Evolutionary conservation across 805 yeast genomes (phyloP).

Genomic region (Saturnispora kantuleensis): DNA sequence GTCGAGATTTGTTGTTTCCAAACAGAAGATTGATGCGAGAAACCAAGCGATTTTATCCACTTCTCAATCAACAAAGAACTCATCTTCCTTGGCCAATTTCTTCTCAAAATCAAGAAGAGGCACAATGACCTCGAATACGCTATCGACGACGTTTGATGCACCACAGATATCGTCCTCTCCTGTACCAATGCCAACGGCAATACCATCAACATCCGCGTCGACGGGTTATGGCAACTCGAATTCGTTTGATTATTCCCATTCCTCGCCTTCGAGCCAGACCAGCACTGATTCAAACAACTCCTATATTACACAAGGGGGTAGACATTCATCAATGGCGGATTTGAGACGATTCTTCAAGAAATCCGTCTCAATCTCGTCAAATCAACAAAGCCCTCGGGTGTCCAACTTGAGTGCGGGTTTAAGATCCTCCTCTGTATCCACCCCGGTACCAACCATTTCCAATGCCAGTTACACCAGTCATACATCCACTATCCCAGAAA

Average conservation of each 20-base stretch:
- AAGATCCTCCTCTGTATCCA: constrained; percentile 18
- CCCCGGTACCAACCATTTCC: constrained; percentile 13
- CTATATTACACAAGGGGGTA: constrained; percentile 29
- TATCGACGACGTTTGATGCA: constrained; percentile 15
- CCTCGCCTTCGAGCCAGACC: constrained; percentile 24
- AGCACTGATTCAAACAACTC: constrained; percentile 19
- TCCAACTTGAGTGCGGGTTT: constrained; percentile 29
- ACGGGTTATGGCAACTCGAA: background rate
- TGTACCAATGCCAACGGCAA: constrained; percentile 9
- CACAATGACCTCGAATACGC: constrained; percentile 14
- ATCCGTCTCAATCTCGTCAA: constrained; percentile 18
- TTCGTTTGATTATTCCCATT: constrained; percentile 13
- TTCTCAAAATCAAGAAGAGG: constrained; percentile 38
- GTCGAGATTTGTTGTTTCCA: constrained; percentile 75
- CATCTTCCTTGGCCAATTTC: constrained; percentile 40
- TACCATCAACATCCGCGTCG: constrained; percentile 2
- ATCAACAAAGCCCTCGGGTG: constrained; percentile 21
- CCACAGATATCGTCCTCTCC: constrained; percentile 23
- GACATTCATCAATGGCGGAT: constrained; percentile 75
- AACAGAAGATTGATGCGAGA: constrained; percentile 52
- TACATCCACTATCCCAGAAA: background rate
- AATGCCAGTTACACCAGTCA: constrained; percentile 7
- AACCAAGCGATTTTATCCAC: constrained; percentile 13
- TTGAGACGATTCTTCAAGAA: constrained; percentile 62
- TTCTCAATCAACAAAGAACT: constrained; percentile 25